Conservation (phyloP, 768 basidiomycete species). For the Boletus subparvulus region DNA sequence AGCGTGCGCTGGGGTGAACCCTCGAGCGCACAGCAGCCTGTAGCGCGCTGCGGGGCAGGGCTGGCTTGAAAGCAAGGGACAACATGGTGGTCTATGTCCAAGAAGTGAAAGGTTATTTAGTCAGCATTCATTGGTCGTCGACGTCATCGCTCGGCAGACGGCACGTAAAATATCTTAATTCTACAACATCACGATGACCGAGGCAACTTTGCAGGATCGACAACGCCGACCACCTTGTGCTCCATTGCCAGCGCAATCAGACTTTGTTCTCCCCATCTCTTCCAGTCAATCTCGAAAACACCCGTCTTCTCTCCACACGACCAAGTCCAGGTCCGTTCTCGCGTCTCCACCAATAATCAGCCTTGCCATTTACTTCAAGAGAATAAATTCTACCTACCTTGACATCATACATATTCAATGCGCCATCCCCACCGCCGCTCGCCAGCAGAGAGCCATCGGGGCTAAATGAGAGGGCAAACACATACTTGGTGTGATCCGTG, state of each 20-base stretch:
- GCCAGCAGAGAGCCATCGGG: conserved; percentile 71
- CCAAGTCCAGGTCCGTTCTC: conserved; percentile 63
- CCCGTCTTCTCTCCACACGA: conserved; percentile 60
- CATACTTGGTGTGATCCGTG: conserved; percentile 64
- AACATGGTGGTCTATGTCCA: conserved; percentile 18
- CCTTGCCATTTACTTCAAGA: not conserved
- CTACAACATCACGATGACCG: not conserved
- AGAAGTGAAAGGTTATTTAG: conserved; percentile 3
- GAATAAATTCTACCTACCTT: conserved; percentile 49
- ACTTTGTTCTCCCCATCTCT: conserved; percentile 49
- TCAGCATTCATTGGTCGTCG: conserved; percentile 9
- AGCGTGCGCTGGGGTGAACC: conserved; percentile 8
- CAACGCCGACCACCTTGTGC: conserved; percentile 62
- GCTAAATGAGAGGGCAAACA: conserved; percentile 75
- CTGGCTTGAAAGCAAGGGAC: conserved; percentile 8
- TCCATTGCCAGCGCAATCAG: conserved; percentile 72
- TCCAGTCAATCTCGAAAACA: conserved; percentile 80
- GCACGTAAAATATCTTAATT: not conserved
- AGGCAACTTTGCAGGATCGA: conserved; percentile 51
- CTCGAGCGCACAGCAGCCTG: conserved; percentile 22
- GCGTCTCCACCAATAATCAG: conserved; percentile 35
- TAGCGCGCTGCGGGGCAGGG: conserved; percentile 21
- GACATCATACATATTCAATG: conserved; percentile 68
- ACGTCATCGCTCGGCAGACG: conserved; percentile 13
- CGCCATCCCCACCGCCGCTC: conserved; percentile 79